Percentiles rank a stretch among this genome's conserved stretches.
Evolutionary conservation across 345 rosid species (phyloP).

Genomic region (Camelina laxa): DNA sequence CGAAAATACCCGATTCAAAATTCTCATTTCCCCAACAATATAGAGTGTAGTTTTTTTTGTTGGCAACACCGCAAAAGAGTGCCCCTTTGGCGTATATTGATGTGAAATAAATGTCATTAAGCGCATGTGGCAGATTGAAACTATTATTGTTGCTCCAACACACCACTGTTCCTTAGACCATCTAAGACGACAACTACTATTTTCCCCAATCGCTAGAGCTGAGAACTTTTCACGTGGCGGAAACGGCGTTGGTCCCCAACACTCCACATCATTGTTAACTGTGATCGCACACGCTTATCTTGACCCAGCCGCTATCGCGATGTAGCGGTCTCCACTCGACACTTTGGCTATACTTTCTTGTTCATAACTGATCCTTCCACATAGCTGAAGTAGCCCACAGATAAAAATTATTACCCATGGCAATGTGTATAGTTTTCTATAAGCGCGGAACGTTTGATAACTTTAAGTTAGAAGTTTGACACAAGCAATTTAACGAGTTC

Average conservation of each 20-base stretch:
- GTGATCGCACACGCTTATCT: constrained; percentile 62
- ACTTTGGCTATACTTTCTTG: constrained; percentile 1
- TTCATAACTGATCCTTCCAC: constrained; percentile 42
- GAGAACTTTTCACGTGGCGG: constrained; percentile 47
- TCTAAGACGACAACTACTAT: constrained; percentile 62
- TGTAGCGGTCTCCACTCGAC: constrained; percentile 36
- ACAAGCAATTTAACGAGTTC: too few relatives aligned
- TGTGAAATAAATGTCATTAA: constrained; percentile 37
- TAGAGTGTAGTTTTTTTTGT: constrained; percentile 42
- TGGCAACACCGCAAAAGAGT: constrained; percentile 67
- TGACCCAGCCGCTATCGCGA: constrained; percentile 59
- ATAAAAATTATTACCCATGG: constrained; percentile 61
- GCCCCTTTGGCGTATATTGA: constrained; percentile 58
- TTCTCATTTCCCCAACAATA: constrained; percentile 66
- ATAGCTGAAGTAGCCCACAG: constrained; percentile 54
- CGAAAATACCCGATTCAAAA: constrained; percentile 38
- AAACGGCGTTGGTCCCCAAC: constrained; percentile 56
- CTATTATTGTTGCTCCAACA: constrained; percentile 65
- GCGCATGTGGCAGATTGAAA: constrained; percentile 53
- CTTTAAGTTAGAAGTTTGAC: too few relatives aligned
- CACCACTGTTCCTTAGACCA: constrained; percentile 47
- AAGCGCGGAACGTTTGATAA: too few relatives aligned
- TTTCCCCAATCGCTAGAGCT: constrained; percentile 62
- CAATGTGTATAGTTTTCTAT: too few relatives aligned
- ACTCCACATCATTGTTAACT: constrained; percentile 36